Percentiles rank a stretch among this genome's conserved stretches.
These are phyloP conservation scores for Pelagophyceae sp. DNA, from an alignment of 352 stramenopile species.

Conservation along the genomic window DNA sequence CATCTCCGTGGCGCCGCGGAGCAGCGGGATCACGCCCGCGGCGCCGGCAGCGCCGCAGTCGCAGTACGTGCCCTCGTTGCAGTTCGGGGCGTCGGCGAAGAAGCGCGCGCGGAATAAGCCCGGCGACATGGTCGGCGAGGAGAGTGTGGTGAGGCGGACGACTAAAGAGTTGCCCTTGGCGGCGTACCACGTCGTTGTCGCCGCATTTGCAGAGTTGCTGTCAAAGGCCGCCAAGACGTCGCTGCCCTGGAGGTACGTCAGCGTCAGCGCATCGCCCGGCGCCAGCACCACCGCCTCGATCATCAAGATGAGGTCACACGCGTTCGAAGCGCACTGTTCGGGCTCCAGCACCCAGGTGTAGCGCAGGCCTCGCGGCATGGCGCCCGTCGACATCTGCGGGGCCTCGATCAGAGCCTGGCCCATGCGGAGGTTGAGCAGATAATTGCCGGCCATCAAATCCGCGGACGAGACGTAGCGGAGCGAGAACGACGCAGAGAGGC, in stretches of 20 bases:
- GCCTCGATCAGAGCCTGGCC: neutral
- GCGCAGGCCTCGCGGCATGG: neutral
- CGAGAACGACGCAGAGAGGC: neutral
- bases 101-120: neutral
- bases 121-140: neutral
- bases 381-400: neutral
- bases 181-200: neutral
- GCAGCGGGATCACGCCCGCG: neutral
- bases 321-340: neutral
- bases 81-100: neutral
- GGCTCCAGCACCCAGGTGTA: conserved; percentile 1
- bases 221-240: neutral
- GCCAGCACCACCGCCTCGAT: neutral
- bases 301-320: neutral
- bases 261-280: too few relatives aligned
- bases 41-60: neutral
- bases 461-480: neutral
- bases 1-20: neutral
- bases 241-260: neutral
- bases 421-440: neutral
- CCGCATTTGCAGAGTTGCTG: neutral
- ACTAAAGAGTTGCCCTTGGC: neutral
- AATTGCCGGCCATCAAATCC: neutral
- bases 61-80: conserved; percentile 3
- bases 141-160: neutral